Base-by-base conservation (phyloP, 2,329 filamentous ascomycete species). In the Cladobotryum protrusum region DNA sequence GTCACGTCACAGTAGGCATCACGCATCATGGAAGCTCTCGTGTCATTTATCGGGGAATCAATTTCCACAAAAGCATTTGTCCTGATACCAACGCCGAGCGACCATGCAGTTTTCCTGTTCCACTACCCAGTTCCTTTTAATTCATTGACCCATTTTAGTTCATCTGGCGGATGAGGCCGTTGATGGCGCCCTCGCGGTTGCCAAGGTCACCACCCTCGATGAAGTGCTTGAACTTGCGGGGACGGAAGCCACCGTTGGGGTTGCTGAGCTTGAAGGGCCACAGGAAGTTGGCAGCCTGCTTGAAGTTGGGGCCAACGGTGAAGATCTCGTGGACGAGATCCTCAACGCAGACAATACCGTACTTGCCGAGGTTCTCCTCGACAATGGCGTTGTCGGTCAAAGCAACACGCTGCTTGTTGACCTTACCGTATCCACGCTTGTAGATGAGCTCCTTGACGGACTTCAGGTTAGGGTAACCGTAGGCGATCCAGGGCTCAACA, bases 261-360 rank as follows among this genome's bases (percentile, higher is more conserved):
- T 95, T 96, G 83, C 84, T 90, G 63, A 99, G 87, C 87, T 99
- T 97, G 86, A 99, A 99, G 71, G 93, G 93, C 93, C 93, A 99
- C 63, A 97, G 79, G 85, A 97, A 97, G 87, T 97, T 99, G 79
- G 86, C 83, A 67, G 89, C 90, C 81, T 96, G 91, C 86, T 96
- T 97, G 87, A 93, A 95, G 86, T 97, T 97, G 80, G 92, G 92
- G 71, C 93, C 92, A 62, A 97, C 93, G 53, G 91, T 95, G 83
- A 84, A 92, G 79, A 95, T 96, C 83, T 99, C 93, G 82, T 99
- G 93, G 75, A 99, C 91, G 63, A 99, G 79, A 78, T 99, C 93
- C 81, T 99, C 93, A 74, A 97, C 89, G 72, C 93, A 99, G 80
- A 99, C 89, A 68, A 99, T 96, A 74, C 91, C 93, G 79, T 90